Percentiles rank a stretch among this genome's conserved stretches.
Conservation (phyloP, 208 protist genomes). For the Trypanosoma boissoni region DNA sequence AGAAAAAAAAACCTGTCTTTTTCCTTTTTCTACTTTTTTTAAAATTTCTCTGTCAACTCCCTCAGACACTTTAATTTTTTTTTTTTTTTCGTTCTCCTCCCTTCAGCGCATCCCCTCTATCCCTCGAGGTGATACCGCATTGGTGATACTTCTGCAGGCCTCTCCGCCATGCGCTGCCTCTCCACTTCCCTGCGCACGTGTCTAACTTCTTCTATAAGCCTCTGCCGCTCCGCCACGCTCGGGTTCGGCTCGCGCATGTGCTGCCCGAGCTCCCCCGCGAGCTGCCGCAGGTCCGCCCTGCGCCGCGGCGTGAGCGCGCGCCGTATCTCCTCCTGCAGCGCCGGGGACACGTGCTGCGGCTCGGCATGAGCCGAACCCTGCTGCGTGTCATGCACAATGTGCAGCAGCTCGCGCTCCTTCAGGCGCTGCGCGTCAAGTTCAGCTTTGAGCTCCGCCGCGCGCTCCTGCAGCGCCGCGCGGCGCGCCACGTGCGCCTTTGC, state of each 20-base stretch:
- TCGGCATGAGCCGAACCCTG: no score
- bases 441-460: constrained; percentile 5
- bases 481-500: constrained; percentile 9
- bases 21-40: not conserved
- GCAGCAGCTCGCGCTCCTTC: constrained; percentile 21
- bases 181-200: constrained; percentile 28
- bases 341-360: constrained; percentile 9
- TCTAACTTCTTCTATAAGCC: constrained; percentile 36
- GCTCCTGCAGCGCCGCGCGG: constrained; percentile 11
- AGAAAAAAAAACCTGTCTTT: not conserved
- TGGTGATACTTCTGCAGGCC: no score
- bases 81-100: not conserved
- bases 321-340: constrained; percentile 13
- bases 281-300: constrained; percentile 11
- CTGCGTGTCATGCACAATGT: no score
- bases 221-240: constrained; percentile 26
- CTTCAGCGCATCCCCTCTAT: not conserved
- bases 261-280: constrained; percentile 30
- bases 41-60: not conserved
- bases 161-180: not conserved
- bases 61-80: no score
- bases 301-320: not conserved
- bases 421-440: constrained; percentile 15
- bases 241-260: constrained; percentile 25
- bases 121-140: no score